Evolutionary conservation across 2,329 filamentous ascomycete genomes (phyloP).

Genomic region (Alternaria hordeiaustralica): DNA sequence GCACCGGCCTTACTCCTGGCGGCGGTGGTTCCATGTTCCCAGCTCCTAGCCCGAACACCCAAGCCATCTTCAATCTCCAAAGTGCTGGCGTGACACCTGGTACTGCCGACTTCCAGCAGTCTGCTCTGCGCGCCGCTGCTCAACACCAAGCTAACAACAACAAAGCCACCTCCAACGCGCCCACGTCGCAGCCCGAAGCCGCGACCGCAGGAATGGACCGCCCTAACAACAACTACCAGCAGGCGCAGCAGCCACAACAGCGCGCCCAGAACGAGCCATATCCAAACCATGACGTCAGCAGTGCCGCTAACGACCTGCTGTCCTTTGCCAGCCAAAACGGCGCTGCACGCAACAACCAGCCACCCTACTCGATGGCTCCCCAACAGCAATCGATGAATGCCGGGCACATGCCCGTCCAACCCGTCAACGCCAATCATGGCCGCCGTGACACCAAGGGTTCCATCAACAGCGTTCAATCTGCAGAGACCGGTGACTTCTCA

Average conservation of each 20-base stretch:
- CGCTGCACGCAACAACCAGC: constrained; percentile 60
- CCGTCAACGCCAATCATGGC: constrained; percentile 59
- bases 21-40: constrained; percentile 98
- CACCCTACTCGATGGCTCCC: constrained; percentile 56
- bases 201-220: constrained; percentile 58
- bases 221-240: constrained; percentile 61
- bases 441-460: constrained; percentile 57
- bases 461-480: constrained; percentile 64
- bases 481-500: constrained; percentile 68
- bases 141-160: constrained; percentile 44
- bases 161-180: constrained; percentile 51
- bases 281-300: constrained; percentile 86
- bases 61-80: constrained; percentile 80
- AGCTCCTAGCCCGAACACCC: constrained; percentile 83
- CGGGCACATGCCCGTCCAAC: constrained; percentile 56
- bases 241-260: constrained; percentile 48
- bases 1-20: constrained; percentile 90
- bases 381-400: constrained; percentile 49
- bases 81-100: constrained; percentile 85
- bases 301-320: constrained; percentile 92
- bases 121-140: constrained; percentile 80
- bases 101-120: constrained; percentile 93
- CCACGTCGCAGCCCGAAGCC: constrained; percentile 55
- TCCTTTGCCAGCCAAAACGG: constrained; percentile 78
- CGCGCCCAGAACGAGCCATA: constrained; percentile 67